These are phyloP conservation scores for Geotrichum fermentans DNA, from an alignment of 1,139 yeast genomes.

Conservation along the genomic window DNA sequence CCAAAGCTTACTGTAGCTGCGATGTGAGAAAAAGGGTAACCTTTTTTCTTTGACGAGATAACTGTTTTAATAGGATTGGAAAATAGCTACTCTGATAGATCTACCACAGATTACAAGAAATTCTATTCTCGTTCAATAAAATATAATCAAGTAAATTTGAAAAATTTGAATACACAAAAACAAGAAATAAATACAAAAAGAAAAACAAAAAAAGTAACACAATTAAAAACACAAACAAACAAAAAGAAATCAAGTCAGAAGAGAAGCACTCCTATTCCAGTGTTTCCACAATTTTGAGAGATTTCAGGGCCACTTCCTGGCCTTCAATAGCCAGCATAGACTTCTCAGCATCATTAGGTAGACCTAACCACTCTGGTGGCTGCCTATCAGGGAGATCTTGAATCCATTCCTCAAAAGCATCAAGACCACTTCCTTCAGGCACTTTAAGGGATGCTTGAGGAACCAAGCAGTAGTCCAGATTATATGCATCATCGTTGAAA, in stretches of 20 bases:
- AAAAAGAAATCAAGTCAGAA: slow-evolving; percentile 2
- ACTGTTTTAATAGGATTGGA: too few species aligned
- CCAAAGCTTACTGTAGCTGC: too few species aligned
- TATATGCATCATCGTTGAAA: slow-evolving; percentile 40
- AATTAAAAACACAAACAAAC: not conserved
- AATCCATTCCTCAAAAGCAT: slow-evolving; percentile 51
- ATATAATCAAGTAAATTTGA: too few species aligned
- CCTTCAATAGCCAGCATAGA: slow-evolving; percentile 31
- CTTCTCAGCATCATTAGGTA: slow-evolving; percentile 45
- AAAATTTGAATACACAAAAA: not conserved
- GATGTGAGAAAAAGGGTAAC: too few species aligned
- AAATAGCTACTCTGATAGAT: too few species aligned
- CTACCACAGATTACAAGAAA: too few species aligned
- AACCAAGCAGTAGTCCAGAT: slow-evolving; percentile 39
- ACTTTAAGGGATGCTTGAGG: slow-evolving; percentile 32
- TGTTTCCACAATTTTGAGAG: slow-evolving; percentile 10
- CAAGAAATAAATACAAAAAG: not conserved
- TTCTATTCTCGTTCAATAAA: too few species aligned
- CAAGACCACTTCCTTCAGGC: slow-evolving; percentile 48
- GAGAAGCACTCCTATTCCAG: not conserved
- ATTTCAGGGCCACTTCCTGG: slow-evolving; percentile 14
- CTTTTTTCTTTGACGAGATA: too few species aligned
- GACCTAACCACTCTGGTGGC: slow-evolving; percentile 62
- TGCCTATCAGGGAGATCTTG: slow-evolving; percentile 50
- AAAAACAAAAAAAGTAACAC: slow-evolving; percentile 1